phyloP scores from a whole-genome alignment of 495 filamentous ascomycete genomes.

The Aspergillus affinis region DNA sequence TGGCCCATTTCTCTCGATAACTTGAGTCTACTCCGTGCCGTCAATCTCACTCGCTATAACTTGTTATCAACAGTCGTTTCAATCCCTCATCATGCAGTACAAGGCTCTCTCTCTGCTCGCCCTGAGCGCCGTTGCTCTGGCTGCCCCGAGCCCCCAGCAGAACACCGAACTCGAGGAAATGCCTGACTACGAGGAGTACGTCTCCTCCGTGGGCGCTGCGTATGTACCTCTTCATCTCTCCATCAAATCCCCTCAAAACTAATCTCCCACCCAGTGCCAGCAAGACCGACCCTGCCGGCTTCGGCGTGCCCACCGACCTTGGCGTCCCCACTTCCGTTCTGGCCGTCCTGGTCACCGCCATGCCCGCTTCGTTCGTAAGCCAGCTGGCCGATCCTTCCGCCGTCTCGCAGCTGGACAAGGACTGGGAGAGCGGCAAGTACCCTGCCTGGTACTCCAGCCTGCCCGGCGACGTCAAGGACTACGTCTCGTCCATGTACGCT shows the following conservation, averaged over 20 bases:
- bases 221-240: conserved; percentile 2
- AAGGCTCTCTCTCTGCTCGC: conserved; percentile 17
- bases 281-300: conserved; percentile 1
- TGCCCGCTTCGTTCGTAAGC: conserved; percentile 11
- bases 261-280: conserved; percentile 3
- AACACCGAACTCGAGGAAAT: neutral
- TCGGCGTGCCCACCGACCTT: conserved; percentile 9
- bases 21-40: neutral
- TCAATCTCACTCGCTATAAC: neutral
- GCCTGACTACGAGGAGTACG: neutral
- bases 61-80: neutral
- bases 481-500: conserved; percentile 12
- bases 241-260: neutral
- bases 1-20: neutral
- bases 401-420: conserved; percentile 10
- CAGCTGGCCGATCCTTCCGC: conserved; percentile 8
- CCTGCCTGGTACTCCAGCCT: conserved; percentile 21
- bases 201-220: conserved; percentile 7
- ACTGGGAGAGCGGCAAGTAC: conserved; percentile 11
- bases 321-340: conserved; percentile 19
- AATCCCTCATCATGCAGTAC: neutral
- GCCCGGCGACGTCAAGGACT: conserved; percentile 19
- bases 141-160: conserved; percentile 15
- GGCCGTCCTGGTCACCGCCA: conserved; percentile 18
- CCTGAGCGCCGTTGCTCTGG: conserved; percentile 15